Percentiles rank a stretch among this genome's conserved stretches.
phyloP scores from a whole-genome alignment of 2,329 filamentous ascomycete genomes.

The Stemphylium lycopersici region DNA sequence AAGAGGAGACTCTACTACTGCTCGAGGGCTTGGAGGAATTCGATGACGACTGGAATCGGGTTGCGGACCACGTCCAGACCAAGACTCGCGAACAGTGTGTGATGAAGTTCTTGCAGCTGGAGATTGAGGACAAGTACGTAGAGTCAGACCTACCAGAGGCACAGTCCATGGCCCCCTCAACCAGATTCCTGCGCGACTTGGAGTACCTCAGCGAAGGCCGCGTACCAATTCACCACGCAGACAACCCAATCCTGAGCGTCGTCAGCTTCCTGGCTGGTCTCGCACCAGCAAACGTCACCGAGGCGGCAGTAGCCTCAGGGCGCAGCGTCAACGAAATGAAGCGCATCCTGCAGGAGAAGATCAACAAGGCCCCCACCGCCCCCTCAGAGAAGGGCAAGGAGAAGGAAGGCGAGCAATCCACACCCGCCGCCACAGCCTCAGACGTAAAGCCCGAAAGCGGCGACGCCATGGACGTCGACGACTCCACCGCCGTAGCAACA shows the following conservation, averaged over 20 bases:
- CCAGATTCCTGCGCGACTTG: slow-evolving; percentile 54
- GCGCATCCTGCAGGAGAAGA: slow-evolving; percentile 75
- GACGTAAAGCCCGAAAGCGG: slow-evolving; percentile 60
- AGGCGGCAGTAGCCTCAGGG: slow-evolving; percentile 75
- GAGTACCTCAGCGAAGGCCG: slow-evolving; percentile 74
- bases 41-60: slow-evolving; percentile 93
- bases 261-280: slow-evolving; percentile 92
- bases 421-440: slow-evolving; percentile 53
- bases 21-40: slow-evolving; percentile 91
- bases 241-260: slow-evolving; percentile 96
- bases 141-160: slow-evolving; percentile 72
- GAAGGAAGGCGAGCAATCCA: slow-evolving; percentile 61
- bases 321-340: slow-evolving; percentile 88
- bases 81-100: slow-evolving; percentile 95
- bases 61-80: slow-evolving; percentile 89
- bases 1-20: slow-evolving; percentile 85
- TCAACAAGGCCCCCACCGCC: slow-evolving; percentile 66
- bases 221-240: slow-evolving; percentile 86
- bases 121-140: slow-evolving; percentile 97
- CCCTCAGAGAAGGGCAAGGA: slow-evolving; percentile 61
- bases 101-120: slow-evolving; percentile 91
- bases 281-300: slow-evolving; percentile 86
- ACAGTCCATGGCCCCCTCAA: slow-evolving; percentile 53
- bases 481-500: slow-evolving; percentile 52
- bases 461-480: slow-evolving; percentile 65